Evolutionary conservation across 106 monocot species (phyloP).

Genomic region (Acorus calamus): DNA sequence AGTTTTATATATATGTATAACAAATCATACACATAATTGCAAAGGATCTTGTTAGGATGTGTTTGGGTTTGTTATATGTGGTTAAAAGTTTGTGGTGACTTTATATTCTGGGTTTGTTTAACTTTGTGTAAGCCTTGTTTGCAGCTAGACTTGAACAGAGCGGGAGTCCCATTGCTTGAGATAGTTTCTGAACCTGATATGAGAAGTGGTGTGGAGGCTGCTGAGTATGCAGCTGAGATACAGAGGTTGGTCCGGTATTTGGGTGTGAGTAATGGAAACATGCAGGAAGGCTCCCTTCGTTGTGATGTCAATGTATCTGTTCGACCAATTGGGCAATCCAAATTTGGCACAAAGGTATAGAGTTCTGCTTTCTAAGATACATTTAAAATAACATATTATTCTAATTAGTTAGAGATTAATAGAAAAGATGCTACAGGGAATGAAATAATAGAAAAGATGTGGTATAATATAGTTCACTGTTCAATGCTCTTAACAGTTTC

Average conservation of each 20-base stretch:
- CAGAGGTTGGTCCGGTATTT: constrained; percentile 84
- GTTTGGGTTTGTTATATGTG: too few species aligned
- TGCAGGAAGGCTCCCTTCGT: constrained; percentile 97
- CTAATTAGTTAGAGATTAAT: too few species aligned
- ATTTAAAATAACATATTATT: too few species aligned
- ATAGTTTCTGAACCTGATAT: constrained; percentile 99
- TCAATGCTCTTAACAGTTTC: too few species aligned
- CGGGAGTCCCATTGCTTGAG: constrained; percentile 91
- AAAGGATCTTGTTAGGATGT: too few species aligned
- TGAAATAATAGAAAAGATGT: too few species aligned
- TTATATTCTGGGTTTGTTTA: too few species aligned
- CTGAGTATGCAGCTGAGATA: constrained; percentile 87
- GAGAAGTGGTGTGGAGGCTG: constrained; percentile 87
- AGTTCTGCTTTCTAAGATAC: not conserved
- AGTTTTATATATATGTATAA: not conserved
- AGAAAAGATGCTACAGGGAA: too few species aligned
- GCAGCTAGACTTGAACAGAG: constrained; percentile 94
- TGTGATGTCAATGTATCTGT: constrained; percentile 97
- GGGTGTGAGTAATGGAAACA: constrained; percentile 90
- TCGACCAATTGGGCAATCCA: constrained; percentile 54
- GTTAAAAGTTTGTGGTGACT: too few species aligned
- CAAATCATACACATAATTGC: too few species aligned
- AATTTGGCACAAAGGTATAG: constrained; percentile 87
- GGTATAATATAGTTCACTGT: too few species aligned
- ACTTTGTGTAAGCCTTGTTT: not conserved